These are phyloP conservation scores for Alternaria ethzedia DNA, from an alignment of 2,329 filamentous ascomycete species.

Conservation along the genomic window DNA sequence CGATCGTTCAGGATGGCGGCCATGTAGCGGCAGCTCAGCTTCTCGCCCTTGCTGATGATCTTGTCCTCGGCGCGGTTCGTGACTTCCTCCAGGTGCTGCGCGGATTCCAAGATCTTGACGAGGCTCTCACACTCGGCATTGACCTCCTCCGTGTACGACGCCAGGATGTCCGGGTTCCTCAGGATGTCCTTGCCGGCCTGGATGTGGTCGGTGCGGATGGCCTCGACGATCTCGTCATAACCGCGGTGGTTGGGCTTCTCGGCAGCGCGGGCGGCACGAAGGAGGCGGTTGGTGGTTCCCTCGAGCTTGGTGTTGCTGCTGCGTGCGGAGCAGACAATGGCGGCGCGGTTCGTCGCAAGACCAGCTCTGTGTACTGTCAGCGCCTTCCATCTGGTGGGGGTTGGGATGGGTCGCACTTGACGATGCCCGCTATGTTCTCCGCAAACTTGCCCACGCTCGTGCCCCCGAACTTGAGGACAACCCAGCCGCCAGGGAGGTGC, in stretches of 20 bases:
- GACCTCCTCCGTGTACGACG: constrained; percentile 69
- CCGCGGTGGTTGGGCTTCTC: constrained; percentile 53
- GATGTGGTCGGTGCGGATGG: constrained; percentile 83
- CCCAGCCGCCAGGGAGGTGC: constrained; percentile 67
- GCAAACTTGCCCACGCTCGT: constrained; percentile 96
- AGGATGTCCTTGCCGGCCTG: constrained; percentile 66
- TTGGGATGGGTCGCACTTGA: constrained; percentile 51
- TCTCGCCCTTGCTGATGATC: constrained; percentile 94
- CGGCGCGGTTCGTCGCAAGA: constrained; percentile 74
- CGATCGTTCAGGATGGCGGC: constrained; percentile 79
- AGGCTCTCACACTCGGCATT: constrained; percentile 81
- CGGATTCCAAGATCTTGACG: constrained; percentile 72
- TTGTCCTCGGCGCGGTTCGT: constrained; percentile 64
- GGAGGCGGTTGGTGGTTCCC: constrained; percentile 82
- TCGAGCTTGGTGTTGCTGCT: constrained; percentile 94
- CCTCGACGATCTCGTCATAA: constrained; percentile 77
- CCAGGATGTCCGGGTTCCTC: constrained; percentile 49
- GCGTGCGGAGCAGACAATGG: constrained; percentile 93
- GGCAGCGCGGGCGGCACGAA: constrained; percentile 56
- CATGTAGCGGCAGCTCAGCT: constrained; percentile 93
- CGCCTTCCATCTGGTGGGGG: background rate
- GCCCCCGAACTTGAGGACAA: constrained; percentile 94
- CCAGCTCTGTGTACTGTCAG: constrained; percentile 58
- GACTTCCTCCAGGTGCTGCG: constrained; percentile 62
- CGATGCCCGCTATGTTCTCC: constrained; percentile 66